Conservation (phyloP, 2,329 filamentous ascomycete species). For the Colletotrichum incanum region DNA sequence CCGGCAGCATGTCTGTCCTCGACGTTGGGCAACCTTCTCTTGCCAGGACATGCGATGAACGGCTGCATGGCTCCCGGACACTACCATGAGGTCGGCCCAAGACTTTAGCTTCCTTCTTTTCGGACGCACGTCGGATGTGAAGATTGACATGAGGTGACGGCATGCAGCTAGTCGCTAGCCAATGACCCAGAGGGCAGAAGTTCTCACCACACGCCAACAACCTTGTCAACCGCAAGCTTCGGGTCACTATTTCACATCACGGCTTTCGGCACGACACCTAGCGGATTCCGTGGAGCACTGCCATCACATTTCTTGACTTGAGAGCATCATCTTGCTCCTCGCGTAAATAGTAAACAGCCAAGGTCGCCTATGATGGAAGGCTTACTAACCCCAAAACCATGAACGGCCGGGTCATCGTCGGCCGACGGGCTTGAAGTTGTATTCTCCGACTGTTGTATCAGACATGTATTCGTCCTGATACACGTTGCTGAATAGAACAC, state of each 20-base stretch:
- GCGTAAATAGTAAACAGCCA: not conserved
- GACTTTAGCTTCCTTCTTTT: not conserved
- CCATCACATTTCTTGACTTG: not conserved
- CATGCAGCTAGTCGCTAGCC: not conserved
- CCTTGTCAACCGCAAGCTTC: not conserved
- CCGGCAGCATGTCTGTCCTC: not conserved
- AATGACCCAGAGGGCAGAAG: not conserved
- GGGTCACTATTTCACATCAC: not conserved
- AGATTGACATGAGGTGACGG: not conserved
- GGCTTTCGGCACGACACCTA: not conserved
- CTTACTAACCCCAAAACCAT: not conserved
- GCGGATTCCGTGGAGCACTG: not conserved
- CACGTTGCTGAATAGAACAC: not conserved
- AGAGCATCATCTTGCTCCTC: not conserved
- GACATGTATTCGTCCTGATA: not conserved
- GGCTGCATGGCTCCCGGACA: not conserved
- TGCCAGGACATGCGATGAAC: constrained; percentile 4
- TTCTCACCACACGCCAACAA: not conserved
- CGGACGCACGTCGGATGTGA: not conserved
- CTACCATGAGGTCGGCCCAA: not conserved
- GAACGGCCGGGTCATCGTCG: not conserved
- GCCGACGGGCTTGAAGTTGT: not conserved
- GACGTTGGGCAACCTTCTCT: not conserved
- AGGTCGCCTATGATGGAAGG: not conserved
- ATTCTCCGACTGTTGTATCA: not conserved